Evolutionary conservation across 345 rosid species (phyloP).

Genomic region (Hibiscus tridactylites): DNA sequence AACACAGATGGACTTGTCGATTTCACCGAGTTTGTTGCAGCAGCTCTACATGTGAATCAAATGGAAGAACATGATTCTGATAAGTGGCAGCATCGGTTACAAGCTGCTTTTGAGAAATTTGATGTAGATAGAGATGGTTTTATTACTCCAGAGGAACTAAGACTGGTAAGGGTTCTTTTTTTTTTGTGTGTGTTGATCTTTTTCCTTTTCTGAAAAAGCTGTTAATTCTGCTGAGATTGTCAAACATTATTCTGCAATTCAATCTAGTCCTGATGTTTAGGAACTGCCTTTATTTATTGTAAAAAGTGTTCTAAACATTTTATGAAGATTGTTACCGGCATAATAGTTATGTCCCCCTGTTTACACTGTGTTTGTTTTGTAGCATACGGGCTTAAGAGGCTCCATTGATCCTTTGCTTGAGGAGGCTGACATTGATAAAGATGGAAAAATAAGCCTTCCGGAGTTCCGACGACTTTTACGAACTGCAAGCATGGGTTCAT

Average conservation of each 20-base stretch:
- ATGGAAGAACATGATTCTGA: slow-evolving; percentile 83
- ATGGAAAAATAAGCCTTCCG: slow-evolving; percentile 79
- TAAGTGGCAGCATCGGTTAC: slow-evolving; percentile 75
- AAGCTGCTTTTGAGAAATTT: slow-evolving; percentile 87
- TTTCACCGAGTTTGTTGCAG: slow-evolving; percentile 89
- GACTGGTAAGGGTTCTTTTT: slow-evolving; percentile 45
- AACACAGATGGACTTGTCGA: slow-evolving; percentile 99
- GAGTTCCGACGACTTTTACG: slow-evolving; percentile 85
- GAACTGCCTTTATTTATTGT: neutral
- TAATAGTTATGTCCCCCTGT: neutral
- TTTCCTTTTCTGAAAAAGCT: neutral
- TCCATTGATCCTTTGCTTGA: slow-evolving; percentile 87
- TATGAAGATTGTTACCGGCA: neutral
- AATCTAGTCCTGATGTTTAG: neutral
- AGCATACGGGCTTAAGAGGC: slow-evolving; percentile 85
- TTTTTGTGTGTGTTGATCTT: neutral
- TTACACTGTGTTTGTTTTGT: slow-evolving; percentile 16
- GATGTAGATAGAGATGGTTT: slow-evolving; percentile 87
- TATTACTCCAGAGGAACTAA: slow-evolving; percentile 92
- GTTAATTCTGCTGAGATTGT: neutral
- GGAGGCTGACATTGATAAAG: slow-evolving; percentile 92
- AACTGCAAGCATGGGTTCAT: slow-evolving; percentile 75
- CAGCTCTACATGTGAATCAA: slow-evolving; percentile 87
- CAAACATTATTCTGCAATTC: neutral
- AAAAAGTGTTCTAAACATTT: neutral